Conservation (phyloP, 2,329 filamentous ascomycete genomes). For the Penicillium sp. region DNA sequence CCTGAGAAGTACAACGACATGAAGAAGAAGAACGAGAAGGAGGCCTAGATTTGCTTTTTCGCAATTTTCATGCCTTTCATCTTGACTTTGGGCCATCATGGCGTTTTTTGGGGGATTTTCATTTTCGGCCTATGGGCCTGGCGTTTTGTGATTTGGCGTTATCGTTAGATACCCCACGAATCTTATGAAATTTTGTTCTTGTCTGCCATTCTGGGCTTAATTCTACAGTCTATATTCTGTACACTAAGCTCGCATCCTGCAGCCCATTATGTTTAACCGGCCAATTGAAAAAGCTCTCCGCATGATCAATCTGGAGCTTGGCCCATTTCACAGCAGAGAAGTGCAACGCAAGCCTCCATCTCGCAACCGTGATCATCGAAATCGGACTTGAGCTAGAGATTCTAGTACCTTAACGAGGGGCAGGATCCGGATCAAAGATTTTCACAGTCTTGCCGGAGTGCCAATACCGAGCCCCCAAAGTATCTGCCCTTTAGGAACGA, state of each 20-base stretch:
- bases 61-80: background rate
- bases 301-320: background rate
- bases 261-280: background rate
- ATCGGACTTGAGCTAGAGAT: too few relatives aligned
- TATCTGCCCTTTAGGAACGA: too few relatives aligned
- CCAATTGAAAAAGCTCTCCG: background rate
- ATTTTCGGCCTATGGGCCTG: background rate
- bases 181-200: background rate
- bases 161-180: constrained; percentile 3
- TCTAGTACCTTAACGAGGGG: too few relatives aligned
- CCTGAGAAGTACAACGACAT: background rate
- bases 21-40: background rate
- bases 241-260: background rate
- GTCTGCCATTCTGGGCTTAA: background rate
- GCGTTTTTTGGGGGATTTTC: background rate
- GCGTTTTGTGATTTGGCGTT: background rate
- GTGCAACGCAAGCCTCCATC: too few relatives aligned
- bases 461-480: too few relatives aligned
- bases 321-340: background rate
- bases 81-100: background rate
- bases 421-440: too few relatives aligned
- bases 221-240: background rate
- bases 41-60: background rate
- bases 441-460: too few relatives aligned
- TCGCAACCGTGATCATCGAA: too few relatives aligned